Percentiles rank a stretch among this genome's conserved stretches.
Conservation (phyloP, 2,329 filamentous ascomycete species). For the Reticulascus tulasneorum region DNA sequence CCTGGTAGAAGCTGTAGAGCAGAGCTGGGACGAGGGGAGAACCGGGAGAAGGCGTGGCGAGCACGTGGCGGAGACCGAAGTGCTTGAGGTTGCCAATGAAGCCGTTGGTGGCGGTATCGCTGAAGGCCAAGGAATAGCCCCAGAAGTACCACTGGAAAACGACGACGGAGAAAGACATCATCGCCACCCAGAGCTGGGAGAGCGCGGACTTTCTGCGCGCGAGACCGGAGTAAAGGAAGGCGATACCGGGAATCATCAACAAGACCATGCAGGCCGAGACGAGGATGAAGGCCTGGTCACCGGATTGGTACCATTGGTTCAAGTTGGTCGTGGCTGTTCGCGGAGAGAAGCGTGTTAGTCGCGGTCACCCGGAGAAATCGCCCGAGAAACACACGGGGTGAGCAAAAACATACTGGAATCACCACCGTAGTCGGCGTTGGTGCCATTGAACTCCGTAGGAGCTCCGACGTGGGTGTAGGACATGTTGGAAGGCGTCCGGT, state of each 20-base stretch:
- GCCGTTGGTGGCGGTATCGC: constrained; percentile 72
- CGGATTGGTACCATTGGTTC: constrained; percentile 92
- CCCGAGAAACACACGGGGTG: background rate
- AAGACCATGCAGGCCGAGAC: constrained; percentile 87
- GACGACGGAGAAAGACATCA: constrained; percentile 87
- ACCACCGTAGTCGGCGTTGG: constrained; percentile 62
- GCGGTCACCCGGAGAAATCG: background rate
- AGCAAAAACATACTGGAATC: constrained; percentile 64
- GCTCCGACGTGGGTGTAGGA: constrained; percentile 58
- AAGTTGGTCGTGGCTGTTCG: constrained; percentile 72
- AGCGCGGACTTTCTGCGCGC: constrained; percentile 97
- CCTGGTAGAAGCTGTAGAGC: constrained; percentile 85
- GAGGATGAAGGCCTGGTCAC: constrained; percentile 93
- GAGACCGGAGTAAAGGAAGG: constrained; percentile 94
- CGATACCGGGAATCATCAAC: constrained; percentile 94
- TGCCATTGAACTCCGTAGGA: constrained; percentile 60
- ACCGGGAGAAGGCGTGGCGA: constrained; percentile 80
- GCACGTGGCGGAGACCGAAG: constrained; percentile 82
- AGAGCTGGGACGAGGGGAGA: constrained; percentile 85
- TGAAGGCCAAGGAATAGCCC: constrained; percentile 96
- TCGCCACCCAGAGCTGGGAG: constrained; percentile 94
- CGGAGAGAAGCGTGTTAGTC: constrained; percentile 1
- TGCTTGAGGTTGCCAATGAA: constrained; percentile 89
- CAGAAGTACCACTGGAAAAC: constrained; percentile 99
- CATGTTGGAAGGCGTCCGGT: constrained; percentile 34